Conservation (phyloP, 441 rosid genomes). For the Eruca vesicaria region DNA sequence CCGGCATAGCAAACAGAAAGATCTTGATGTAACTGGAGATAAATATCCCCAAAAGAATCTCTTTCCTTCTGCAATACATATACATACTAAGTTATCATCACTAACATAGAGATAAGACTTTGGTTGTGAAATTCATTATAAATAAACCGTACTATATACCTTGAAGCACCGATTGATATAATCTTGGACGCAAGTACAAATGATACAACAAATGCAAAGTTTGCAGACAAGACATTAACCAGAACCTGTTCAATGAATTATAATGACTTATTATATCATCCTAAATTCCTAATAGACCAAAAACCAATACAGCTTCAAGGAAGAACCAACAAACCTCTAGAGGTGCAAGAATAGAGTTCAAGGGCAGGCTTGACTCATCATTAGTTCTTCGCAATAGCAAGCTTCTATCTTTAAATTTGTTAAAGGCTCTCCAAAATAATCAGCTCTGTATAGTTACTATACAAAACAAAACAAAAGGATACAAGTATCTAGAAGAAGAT, state of each 20-base stretch:
- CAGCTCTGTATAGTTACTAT: not conserved
- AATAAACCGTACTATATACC: not conserved
- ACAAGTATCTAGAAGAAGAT: constrained; percentile 75
- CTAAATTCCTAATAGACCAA: constrained; percentile 10
- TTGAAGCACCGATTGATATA: too few relatives aligned
- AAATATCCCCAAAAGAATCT: constrained; percentile 49
- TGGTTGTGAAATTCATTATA: not conserved
- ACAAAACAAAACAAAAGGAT: constrained; percentile 51
- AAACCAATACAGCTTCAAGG: not conserved
- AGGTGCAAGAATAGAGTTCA: constrained; percentile 32
- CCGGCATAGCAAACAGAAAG: constrained; percentile 62
- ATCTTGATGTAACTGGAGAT: constrained; percentile 79
- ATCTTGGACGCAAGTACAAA: too few relatives aligned
- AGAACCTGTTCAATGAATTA: constrained; percentile 3
- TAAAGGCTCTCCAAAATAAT: constrained; percentile 39
- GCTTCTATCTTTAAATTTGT: constrained; percentile 49
- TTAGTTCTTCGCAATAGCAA: constrained; percentile 42
- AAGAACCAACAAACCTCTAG: not conserved
- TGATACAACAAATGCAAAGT: too few relatives aligned
- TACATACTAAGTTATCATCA: not conserved
- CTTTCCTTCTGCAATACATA: constrained; percentile 45
- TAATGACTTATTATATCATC: constrained; percentile 8
- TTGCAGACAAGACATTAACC: too few relatives aligned
- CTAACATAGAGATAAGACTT: not conserved
- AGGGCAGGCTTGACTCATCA: constrained; percentile 42